A percentile compares a stretch with the other conserved stretches of the same genome.
These are phyloP conservation scores for Phialemoniopsis sp. DNA, from an alignment of 2,329 filamentous ascomycete genomes.

Conservation along the genomic window DNA sequence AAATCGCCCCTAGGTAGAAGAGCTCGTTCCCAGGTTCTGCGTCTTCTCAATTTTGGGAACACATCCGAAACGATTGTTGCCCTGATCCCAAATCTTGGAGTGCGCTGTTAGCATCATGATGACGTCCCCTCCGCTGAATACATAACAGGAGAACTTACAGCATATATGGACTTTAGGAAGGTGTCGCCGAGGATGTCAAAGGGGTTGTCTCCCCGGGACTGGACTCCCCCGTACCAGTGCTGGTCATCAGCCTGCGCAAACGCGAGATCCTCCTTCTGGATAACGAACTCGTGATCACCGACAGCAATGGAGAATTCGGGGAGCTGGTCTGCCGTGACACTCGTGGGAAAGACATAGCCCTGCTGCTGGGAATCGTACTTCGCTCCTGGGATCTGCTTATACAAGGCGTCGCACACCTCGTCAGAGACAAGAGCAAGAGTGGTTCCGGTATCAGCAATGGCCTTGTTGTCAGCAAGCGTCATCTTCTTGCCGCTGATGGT, in stretches of 20 bases:
- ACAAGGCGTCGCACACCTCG: slow-evolving; percentile 55
- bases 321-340: slow-evolving; percentile 44
- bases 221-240: slow-evolving; percentile 60
- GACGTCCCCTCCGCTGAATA: too few relatives aligned
- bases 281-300: slow-evolving; percentile 53
- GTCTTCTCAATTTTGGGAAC: slow-evolving; percentile 47
- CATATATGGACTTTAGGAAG: slow-evolving; percentile 63
- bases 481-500: slow-evolving; percentile 53
- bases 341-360: slow-evolving; percentile 60
- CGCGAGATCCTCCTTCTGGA: slow-evolving; percentile 59
- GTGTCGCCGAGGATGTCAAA: slow-evolving; percentile 64
- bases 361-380: slow-evolving; percentile 51
- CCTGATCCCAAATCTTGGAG: slow-evolving; percentile 56
- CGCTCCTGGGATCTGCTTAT: slow-evolving; percentile 58
- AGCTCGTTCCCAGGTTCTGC: slow-evolving; percentile 17
- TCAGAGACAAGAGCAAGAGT: slow-evolving; percentile 64
- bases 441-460: slow-evolving; percentile 70
- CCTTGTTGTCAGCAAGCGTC: slow-evolving; percentile 50
- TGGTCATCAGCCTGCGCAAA: slow-evolving; percentile 52
- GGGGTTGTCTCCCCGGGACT: slow-evolving; percentile 52
- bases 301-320: slow-evolving; percentile 61
- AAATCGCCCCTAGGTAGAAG: too few relatives aligned
- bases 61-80: slow-evolving; percentile 53
- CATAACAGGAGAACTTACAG: slow-evolving; percentile 32
- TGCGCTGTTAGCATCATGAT: slow-evolving; percentile 3